Base-by-base conservation (phyloP, 1,139 yeast species). In the Blastobotrys arbuscula region DNA sequence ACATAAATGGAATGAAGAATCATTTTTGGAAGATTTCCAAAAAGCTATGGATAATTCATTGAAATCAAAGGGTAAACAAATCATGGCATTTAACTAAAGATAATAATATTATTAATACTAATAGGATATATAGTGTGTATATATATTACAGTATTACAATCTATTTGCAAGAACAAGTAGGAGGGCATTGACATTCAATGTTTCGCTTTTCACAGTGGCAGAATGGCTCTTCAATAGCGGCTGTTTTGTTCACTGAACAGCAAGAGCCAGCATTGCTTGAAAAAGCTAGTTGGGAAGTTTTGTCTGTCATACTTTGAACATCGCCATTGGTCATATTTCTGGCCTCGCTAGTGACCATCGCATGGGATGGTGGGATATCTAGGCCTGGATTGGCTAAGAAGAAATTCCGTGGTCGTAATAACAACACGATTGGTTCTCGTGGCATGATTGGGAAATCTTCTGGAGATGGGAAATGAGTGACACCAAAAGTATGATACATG, bases 371-470 rank as follows among this genome's bases (percentile, higher is more conserved):
- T 58, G 77, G 78, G 53, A 84, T 77, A 59, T 84, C 92, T 58
- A 84, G 73, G 43, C 78, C 84, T 34, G 95, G 94, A 65, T 84
- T 84, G 65, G 81, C 85, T 38, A 74, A 70, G 74, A 84, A 84
- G 71, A 84, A 79, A 68, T 84, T 81, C 65, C 92, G 76, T 59
- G 94, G 94, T 67, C 92, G 77, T 65, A 84, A 72, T 72, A 82
- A 73, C 58, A 85, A 73, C 53, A 82, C 79, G 61, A 83, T 81
- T 60, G 86, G 83, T 69, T 84, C 95, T 37, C 89, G 83, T 45
- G 94, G 94, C 94, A 84, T 84, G 57, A 85, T 79, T 53, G 94
- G 92, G 82, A 84, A 85, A 69, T 84, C 95, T 71, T 84, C 94
- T 53, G 94, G 92, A 12, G 90, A 81, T 53, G 95, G 95, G 78